Base-by-base conservation (phyloP, 495 filamentous ascomycete genomes). In the Penicillium verhagenii region DNA sequence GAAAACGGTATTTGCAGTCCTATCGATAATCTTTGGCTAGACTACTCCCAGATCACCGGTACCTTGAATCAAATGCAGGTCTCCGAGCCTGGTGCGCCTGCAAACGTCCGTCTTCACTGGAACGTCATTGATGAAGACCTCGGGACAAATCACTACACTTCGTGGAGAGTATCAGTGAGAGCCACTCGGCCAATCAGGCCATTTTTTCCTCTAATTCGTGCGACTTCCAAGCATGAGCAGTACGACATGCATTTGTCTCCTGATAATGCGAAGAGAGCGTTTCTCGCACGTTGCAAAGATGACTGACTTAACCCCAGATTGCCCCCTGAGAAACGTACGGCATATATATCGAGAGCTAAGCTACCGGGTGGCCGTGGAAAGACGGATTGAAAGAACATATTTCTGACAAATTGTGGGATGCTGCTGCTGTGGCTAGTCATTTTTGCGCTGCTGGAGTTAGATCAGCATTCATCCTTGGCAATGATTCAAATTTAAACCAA, bases 1-100 rank as follows among this genome's bases (percentile, higher is more conserved):
- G 47, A 35, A 14, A n/a, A 60, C 38, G 40, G 55, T 47, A 52
- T 68, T 19, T 19, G n/a, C 20, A 40, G 65, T 47, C 59, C 56
- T 20, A 20, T 52, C 29, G 40, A 55, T 35, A 58, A 54, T 56
- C 50, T 68, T 16, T 68, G 47, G 63, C 50, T 68, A 29, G 58
- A 66, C 33, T 68, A 68, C 57, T 66, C 54, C 24, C 35, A 57
- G 20, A 53, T 64, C n/a, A 68, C 60, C 24, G 55, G 60, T 38
- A 47, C 39, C 16, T 52, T 68, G 35, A 68, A 66, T 39, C 33
- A 61, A 31, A 68, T 68, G 33, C n/a, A 53, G 23, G 53, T 69
- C 19, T 53, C 49, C 23, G 25, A 58, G n/a, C 47, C 57, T 18
- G 49, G 51, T 29, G 60, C 38, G 11, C 16, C 42, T 1, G 39